phyloP scores from a whole-genome alignment of 257 asterid genomes.

The Misopates orontium region DNA sequence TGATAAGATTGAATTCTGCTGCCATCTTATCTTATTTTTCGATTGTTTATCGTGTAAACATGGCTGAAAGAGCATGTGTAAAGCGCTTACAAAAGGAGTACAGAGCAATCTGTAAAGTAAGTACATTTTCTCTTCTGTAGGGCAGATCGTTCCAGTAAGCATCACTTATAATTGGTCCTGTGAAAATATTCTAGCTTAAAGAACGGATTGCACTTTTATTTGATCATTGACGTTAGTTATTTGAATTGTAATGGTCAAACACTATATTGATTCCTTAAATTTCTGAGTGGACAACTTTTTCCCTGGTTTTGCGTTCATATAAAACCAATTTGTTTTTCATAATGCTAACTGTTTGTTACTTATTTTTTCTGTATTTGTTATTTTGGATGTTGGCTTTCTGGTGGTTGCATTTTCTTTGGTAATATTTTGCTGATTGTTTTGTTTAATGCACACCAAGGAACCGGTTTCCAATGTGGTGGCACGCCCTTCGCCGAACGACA shows the following conservation, averaged over 20 bases:
- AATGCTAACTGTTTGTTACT: constrained; percentile 3
- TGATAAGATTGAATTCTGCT: constrained; percentile 28
- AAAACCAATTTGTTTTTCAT: not conserved
- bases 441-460: constrained; percentile 52
- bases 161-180: constrained; percentile 2
- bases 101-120: constrained; percentile 92
- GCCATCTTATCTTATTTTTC: constrained; percentile 16
- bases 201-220: constrained; percentile 8
- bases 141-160: constrained; percentile 10
- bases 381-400: constrained; percentile 20
- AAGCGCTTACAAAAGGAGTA: constrained; percentile 98
- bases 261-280: constrained; percentile 6
- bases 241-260: not conserved
- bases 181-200: not conserved
- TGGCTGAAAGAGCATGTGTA: constrained; percentile 86
- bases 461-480: constrained; percentile 97
- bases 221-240: not conserved
- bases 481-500: constrained; percentile 90
- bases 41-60: constrained; percentile 26
- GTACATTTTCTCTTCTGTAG: constrained; percentile 28
- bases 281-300: not conserved
- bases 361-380: not conserved
- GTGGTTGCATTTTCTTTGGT: not conserved
- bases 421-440: constrained; percentile 18
- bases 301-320: not conserved